These are phyloP conservation scores for Ceratocystis ficicola DNA, from an alignment of 2,329 filamentous ascomycete genomes.

Conservation along the genomic window DNA sequence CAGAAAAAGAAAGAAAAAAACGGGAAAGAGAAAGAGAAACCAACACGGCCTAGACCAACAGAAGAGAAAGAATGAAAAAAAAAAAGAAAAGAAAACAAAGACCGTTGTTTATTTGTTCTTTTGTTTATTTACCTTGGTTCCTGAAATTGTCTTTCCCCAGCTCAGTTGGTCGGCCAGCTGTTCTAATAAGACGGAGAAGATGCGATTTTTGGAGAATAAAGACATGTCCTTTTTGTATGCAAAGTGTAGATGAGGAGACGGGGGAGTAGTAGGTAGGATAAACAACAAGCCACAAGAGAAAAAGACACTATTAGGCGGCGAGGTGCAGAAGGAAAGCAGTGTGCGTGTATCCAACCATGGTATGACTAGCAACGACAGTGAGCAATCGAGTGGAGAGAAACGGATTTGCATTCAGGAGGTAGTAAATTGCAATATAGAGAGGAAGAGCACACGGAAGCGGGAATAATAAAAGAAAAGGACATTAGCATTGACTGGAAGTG, in stretches of 20 bases:
- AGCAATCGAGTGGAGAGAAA: neutral
- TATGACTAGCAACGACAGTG: no score
- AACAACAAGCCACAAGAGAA: conserved; percentile 6
- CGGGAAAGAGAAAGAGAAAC: neutral
- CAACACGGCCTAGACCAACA: neutral
- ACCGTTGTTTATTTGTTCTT: neutral
- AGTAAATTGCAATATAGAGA: neutral
- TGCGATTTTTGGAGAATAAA: no score
- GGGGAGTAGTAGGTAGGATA: neutral
- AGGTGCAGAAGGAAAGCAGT: neutral
- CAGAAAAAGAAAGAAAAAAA: neutral
- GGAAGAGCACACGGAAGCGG: neutral
- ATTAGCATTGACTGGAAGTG: conserved; percentile 16
- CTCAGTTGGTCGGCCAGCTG: no score
- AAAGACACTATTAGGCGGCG: neutral
- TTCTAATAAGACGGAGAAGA: no score
- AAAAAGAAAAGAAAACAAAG: no score
- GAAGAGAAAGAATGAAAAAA: neutral
- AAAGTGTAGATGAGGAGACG: neutral
- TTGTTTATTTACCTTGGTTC: neutral
- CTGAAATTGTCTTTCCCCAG: no score
- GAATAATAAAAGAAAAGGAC: neutral
- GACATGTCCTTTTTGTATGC: neutral
- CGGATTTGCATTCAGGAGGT: neutral
- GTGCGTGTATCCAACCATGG: no score